phyloP scores from a whole-genome alignment of 805 yeast genomes.

The Saccharomyces jurei region DNA sequence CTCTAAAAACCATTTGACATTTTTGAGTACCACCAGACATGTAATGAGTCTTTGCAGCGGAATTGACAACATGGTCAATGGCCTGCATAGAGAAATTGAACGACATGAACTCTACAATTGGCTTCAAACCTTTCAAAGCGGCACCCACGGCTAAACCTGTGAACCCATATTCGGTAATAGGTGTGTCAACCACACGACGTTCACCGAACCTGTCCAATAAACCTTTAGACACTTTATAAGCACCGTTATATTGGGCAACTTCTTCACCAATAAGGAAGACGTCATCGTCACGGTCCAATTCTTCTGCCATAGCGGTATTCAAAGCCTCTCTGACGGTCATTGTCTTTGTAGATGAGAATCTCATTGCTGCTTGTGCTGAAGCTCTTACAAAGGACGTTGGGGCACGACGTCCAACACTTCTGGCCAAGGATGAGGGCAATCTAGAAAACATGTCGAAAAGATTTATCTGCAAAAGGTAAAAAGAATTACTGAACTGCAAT shows the following conservation, averaged over 20 bases:
- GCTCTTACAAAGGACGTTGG: background rate
- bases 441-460: conserved; percentile 8
- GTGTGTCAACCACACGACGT: conserved; percentile 88
- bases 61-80: conserved; percentile 95
- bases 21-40: conserved; percentile 99
- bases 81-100: conserved; percentile 99
- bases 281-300: conserved; percentile 87
- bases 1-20: conserved; percentile 95
- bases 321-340: conserved; percentile 96
- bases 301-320: conserved; percentile 93
- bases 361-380: conserved; percentile 5
- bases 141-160: conserved; percentile 93
- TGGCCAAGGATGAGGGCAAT: conserved; percentile 9
- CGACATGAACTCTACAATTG: conserved; percentile 97
- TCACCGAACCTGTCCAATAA: conserved; percentile 92
- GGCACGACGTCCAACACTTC: conserved; percentile 5
- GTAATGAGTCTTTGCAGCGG: conserved; percentile 97
- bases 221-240: conserved; percentile 94
- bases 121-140: conserved; percentile 92
- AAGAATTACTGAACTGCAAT: background rate
- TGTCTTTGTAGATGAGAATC: conserved; percentile 39
- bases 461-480: background rate
- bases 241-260: conserved; percentile 98
- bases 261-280: conserved; percentile 98
- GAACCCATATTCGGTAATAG: conserved; percentile 99